Evolutionary conservation across 2,329 filamentous ascomycete species (phyloP).

Genomic region (Capronia coronata): DNA sequence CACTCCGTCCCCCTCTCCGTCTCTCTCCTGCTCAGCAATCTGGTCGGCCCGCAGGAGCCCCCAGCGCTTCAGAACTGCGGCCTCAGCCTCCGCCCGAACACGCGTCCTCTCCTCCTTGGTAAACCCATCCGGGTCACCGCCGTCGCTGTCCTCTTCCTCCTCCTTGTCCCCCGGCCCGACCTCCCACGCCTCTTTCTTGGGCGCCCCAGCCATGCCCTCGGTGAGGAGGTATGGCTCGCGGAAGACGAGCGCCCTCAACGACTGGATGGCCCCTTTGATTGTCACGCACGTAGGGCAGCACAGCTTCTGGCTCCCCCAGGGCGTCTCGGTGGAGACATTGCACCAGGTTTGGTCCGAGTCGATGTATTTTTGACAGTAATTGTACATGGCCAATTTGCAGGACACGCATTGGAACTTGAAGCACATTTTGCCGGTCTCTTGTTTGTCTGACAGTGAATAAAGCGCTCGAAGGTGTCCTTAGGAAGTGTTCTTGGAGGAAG

Average conservation of each 20-base stretch:
- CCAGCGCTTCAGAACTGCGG: slow-evolving; percentile 11
- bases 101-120: slow-evolving; percentile 10
- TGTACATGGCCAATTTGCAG: slow-evolving; percentile 10
- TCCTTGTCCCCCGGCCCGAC: slow-evolving; percentile 1
- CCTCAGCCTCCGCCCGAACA: slow-evolving; percentile 12
- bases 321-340: slow-evolving; percentile 8
- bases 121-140: slow-evolving; percentile 14
- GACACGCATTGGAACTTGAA: slow-evolving; percentile 14
- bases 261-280: slow-evolving; percentile 15
- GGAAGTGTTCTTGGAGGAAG: no score
- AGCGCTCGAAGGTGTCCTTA: no score
- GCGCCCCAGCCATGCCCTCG: slow-evolving; percentile 19
- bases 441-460: background rate
- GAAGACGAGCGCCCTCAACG: slow-evolving; percentile 14
- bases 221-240: slow-evolving; percentile 22
- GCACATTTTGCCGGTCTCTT: slow-evolving; percentile 10
- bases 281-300: slow-evolving; percentile 15
- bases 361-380: slow-evolving; percentile 11
- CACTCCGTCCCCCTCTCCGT: background rate
- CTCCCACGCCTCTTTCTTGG: slow-evolving; percentile 22
- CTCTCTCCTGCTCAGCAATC: background rate
- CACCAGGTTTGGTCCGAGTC: slow-evolving; percentile 3
- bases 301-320: slow-evolving; percentile 5
- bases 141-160: background rate
- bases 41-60: slow-evolving; percentile 12